Evolutionary conservation across 805 yeast species (phyloP), one percentile per base, ranked within the genome.

Genomic region (Metschnikowia chrysomelidarum): DNA sequence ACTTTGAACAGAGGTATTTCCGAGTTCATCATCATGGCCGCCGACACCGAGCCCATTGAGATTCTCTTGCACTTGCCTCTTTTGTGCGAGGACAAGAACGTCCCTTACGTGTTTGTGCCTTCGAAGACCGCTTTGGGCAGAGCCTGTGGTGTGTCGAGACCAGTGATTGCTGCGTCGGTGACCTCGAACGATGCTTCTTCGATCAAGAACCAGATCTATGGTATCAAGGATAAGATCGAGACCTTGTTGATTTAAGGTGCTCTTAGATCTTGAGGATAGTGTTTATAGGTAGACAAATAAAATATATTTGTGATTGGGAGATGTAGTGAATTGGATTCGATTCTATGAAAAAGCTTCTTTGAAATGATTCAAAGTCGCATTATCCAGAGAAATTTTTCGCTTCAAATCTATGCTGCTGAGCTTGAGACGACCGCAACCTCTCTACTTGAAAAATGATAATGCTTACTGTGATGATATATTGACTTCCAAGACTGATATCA

Each of bases 101-200:
- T 93, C 52, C 97, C 98, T 48, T 93, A 93, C 76, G 98, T 93
- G 49, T 93, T 93, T 54, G 98, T 93, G 51, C 97, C 99, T 53
- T 88, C 97, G 55, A 91, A 93, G 78, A 81, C 93, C 60, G 98
- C 98, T 47, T 77, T 93, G 57, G 99, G 99, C 68, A 87, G 99
- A 76, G 98, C 98, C 58, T 93, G 98, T 75, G 99, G 99, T 74
- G 98, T 93, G 47, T 87, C 98, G 39, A 86, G 99, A 79, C 97
- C 98, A 51, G 99, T 93, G 43, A 91, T 93, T 64, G 95, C 98
- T 62, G 97, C 97, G 49, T 84, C 95, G 47, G 93, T 93, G 63
- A 93, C 99, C 64, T 80, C 98, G 52, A 93, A 93, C 73, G 99
- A 93, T 62, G 95, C 96, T 58, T 88, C 97, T 55, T 85, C 96